Evolutionary conservation across 768 basidiomycete genomes (phyloP).

Genomic region (Boletus rubropictus): DNA sequence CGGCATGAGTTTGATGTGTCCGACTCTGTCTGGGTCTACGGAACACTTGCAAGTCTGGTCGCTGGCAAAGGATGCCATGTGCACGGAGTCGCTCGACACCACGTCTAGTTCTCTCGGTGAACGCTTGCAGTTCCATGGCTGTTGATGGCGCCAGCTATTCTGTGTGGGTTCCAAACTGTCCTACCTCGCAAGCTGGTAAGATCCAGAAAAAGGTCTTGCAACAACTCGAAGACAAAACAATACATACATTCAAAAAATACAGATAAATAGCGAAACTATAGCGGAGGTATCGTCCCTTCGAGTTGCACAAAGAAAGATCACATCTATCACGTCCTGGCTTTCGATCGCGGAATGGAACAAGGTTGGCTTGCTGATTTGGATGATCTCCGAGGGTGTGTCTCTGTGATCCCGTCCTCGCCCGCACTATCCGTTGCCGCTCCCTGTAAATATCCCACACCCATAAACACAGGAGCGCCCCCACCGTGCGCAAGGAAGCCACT

Average conservation of each 20-base stretch:
- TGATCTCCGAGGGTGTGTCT: not conserved
- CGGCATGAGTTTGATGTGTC: not conserved
- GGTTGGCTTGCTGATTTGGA: slow-evolving; percentile 12
- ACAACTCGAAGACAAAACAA: not conserved
- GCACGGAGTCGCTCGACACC: slow-evolving; percentile 39
- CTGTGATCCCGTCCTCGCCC: slow-evolving; percentile 6
- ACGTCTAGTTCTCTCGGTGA: slow-evolving; percentile 17
- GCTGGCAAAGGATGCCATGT: slow-evolving; percentile 24
- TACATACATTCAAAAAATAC: slow-evolving; percentile 16
- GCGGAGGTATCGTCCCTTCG: slow-evolving; percentile 6
- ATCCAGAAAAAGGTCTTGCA: not conserved
- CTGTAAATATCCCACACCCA: slow-evolving; percentile 63
- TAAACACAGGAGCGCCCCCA: slow-evolving; percentile 65
- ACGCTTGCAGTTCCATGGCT: slow-evolving; percentile 8
- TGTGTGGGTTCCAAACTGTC: not conserved
- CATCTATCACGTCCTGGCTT: slow-evolving; percentile 10
- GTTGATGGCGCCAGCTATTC: not conserved
- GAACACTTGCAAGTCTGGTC: slow-evolving; percentile 49
- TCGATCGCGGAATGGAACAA: slow-evolving; percentile 26
- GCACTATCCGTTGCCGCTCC: slow-evolving; percentile 37
- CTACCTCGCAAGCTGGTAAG: not conserved
- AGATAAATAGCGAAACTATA: slow-evolving; percentile 21
- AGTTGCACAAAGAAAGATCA: not conserved
- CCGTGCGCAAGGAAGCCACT: slow-evolving; percentile 68
- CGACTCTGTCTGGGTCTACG: not conserved